Base-by-base conservation (phyloP, 202 grass and related monocot genomes). In the Musa balbisiana region DNA sequence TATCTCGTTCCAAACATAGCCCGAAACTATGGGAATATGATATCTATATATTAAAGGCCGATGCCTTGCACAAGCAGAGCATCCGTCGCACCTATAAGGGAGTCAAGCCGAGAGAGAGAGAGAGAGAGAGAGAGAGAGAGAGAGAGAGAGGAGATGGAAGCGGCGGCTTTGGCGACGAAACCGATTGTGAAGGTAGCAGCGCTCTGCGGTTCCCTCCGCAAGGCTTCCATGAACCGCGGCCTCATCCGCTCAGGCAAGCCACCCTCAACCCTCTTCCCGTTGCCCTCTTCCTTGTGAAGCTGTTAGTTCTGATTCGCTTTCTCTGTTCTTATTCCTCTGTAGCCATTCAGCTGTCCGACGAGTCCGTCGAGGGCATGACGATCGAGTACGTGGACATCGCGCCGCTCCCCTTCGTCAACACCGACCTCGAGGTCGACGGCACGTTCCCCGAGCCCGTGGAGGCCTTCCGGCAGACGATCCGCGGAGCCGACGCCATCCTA, bases 201-300 rank as follows among this genome's bases (percentile, higher is more conserved):
- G 29, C 87, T 97, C 81, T 87, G 84, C 69, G 93, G 93, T 79
- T 97, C 93, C 4, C 86, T 97, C 43, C 90, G 90, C 62, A 82
- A 77, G 68, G 86, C 69, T 9, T 93, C 88, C 15, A 84, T 68
- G 76, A 93, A 97, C 80, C 80, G 82, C n/a, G 93, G 90, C 65
- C 88, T 93, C 80, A 82, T 93, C 81, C 88, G 90, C 60, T 85
- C 88, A 10, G 90, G 93, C 86, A 80, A 64, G 77, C 3, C 2
- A 72, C 19, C 2, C 65, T 77, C 22, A 24, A 8, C 24, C 55
- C 25, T 68, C 59, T 24, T 76, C 80, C 17, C 64, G 6, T 3
- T 2, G 2, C 13, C 52, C 54, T 10, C n/a, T 70, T 74, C 23
- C 1, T 15, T 55, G 0, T 60, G 49, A 5, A 75, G 54, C 2